Base-by-base conservation (phyloP, 257 asterid genomes). In the Petrea volubilis region DNA sequence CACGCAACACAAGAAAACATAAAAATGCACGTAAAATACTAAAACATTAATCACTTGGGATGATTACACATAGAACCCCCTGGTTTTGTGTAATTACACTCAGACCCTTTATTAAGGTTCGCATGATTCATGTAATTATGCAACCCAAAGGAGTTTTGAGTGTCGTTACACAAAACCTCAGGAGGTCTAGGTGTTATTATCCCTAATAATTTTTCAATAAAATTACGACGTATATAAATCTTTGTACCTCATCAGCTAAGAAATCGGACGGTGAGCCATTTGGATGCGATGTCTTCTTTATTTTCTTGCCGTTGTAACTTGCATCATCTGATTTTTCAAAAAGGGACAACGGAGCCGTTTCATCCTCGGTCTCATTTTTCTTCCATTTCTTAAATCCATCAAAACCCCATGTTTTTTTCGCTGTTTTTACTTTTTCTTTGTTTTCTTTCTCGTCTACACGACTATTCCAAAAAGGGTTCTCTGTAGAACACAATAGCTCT, bases 321-420 rank as follows among this genome's bases (percentile, higher is more conserved):
- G 72, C 78, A 51, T 65, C 74, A 28, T 87, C 86, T 14, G 94
- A 86, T 78, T 86, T 93, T 60, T 83, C 92, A 65, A 41, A 51
- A 23, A 78, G 81, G 27, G 97, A 86, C 78, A 88, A 40, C 2
- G 93, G 95, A 47, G 82, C 85, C 7, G 83, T 88, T 86, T 90
- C 97, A 23, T 93, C 92, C 44, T 83, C 90, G 2, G 79, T 34
- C 14, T 84, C 87, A 44, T 40, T 81, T 70, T 83, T 93, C 87
- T 77, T 93, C 97, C 96, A 93, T 77, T 86, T 93, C 89, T 78
- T 88, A 38, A 93, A 83, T 50, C 95, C 93, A 71, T 90, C 96
- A 75, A 88, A 85, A 7, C 96, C 92, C 97, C 91, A 87, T 31
- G 80, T 78, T 58, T 77, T 90, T 74, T 87, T 88, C 51, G 70